phyloP scores from a whole-genome alignment of 2,329 filamentous ascomycete species.

The Neodidymelliopsis sp. region DNA sequence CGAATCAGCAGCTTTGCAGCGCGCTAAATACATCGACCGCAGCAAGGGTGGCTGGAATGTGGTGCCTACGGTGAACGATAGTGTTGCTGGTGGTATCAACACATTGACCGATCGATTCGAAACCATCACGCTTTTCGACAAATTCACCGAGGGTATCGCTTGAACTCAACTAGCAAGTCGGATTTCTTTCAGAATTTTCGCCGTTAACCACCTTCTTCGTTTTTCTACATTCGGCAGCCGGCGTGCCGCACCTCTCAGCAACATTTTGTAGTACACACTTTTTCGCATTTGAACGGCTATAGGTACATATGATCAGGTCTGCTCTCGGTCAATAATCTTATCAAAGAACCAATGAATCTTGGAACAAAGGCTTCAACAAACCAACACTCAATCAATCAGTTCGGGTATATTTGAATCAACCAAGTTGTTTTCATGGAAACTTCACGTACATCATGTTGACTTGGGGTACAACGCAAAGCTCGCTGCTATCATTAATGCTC shows the following conservation, averaged over 20 bases:
- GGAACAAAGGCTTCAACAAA: no score
- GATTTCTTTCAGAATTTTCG: background rate
- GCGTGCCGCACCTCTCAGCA: slow-evolving; percentile 7
- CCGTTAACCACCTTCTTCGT: background rate
- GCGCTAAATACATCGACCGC: background rate
- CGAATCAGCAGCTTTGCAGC: slow-evolving; percentile 6
- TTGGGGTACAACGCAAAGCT: no score
- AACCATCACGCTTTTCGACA: slow-evolving; percentile 20
- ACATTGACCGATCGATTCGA: slow-evolving; percentile 15
- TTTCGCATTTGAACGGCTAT: background rate
- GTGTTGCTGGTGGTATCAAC: slow-evolving; percentile 9
- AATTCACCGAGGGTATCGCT: slow-evolving; percentile 22
- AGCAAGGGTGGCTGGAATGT: slow-evolving; percentile 17
- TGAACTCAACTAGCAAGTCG: background rate
- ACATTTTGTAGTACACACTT: slow-evolving; percentile 8
- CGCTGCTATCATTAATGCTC: no score
- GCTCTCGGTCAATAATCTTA: no score
- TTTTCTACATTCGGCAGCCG: slow-evolving; percentile 3
- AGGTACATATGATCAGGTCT: background rate
- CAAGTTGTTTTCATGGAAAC: no score
- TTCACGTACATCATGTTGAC: no score
- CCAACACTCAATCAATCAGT: no score
- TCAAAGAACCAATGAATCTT: no score
- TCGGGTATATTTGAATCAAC: no score
- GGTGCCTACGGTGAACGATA: slow-evolving; percentile 9